A percentile compares a stretch with the other conserved stretches of the same genome.
Conservation (phyloP, 805 yeast species). For the Kuraishia piskuri region DNA sequence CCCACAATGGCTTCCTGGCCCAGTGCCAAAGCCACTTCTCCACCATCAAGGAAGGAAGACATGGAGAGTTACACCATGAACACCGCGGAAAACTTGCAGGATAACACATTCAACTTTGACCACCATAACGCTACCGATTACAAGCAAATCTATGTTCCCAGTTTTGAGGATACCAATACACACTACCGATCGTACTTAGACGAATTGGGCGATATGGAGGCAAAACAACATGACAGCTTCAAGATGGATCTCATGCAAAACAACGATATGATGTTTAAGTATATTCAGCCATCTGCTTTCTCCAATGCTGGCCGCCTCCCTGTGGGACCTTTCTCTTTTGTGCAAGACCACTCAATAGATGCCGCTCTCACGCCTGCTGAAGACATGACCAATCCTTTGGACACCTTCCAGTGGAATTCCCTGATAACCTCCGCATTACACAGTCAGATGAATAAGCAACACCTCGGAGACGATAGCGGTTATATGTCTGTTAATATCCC, state of each 20-base stretch:
- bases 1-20: background rate
- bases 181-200: background rate
- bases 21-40: background rate
- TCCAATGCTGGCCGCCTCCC: background rate
- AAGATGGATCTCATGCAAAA: background rate
- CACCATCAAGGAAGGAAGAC: background rate
- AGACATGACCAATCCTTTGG: background rate
- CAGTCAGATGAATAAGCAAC: background rate
- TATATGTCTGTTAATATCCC: background rate
- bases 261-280: background rate
- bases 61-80: background rate
- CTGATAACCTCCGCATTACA: background rate
- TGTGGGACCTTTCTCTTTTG: background rate
- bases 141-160: background rate
- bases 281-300: background rate
- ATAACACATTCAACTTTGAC: background rate
- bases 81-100: background rate
- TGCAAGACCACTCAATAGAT: background rate
- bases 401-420: background rate
- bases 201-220: background rate
- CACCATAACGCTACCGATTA: background rate
- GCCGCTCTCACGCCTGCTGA: background rate
- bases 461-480: background rate
- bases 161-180: background rate
- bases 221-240: background rate